Conservation (phyloP, 257 asterid species). For the Salvia miltiorrhiza region DNA sequence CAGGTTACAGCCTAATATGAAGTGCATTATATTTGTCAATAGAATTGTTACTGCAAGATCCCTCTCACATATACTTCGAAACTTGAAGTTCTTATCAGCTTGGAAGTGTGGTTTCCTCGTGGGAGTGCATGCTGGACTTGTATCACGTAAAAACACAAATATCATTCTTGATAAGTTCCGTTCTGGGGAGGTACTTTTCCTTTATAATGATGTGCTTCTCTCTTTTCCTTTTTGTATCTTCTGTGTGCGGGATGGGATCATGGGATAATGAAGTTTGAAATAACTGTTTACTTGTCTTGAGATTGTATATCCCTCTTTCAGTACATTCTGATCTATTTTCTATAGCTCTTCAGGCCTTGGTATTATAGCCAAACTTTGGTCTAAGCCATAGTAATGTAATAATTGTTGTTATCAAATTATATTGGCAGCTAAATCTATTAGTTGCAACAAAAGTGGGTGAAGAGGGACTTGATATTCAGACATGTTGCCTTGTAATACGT, state of each 20-base stretch:
- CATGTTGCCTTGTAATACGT: conserved; percentile 98
- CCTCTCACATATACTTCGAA: conserved; percentile 58
- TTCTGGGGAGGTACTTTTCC: conserved; percentile 74
- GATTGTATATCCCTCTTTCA: conserved; percentile 2
- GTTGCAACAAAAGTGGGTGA: conserved; percentile 99
- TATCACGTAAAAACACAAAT: conserved; percentile 65
- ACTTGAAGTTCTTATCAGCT: conserved; percentile 58
- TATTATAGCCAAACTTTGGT: background rate
- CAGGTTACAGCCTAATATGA: conserved; percentile 87
- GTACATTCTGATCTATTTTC: conserved; percentile 8
- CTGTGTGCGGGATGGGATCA: background rate
- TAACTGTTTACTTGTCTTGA: conserved; percentile 8
- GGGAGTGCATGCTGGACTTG: conserved; percentile 78
- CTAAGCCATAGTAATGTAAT: conserved; percentile 3
- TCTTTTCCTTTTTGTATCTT: conserved; percentile 11
- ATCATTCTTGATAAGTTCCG: conserved; percentile 80
- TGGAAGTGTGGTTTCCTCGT: conserved; percentile 91
- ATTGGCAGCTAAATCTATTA: conserved; percentile 80
- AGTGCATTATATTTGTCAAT: conserved; percentile 93
- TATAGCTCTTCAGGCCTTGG: background rate
- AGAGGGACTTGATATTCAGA: conserved; percentile 99
- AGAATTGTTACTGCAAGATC: conserved; percentile 90
- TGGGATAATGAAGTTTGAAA: background rate
- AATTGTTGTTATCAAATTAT: conserved; percentile 17
- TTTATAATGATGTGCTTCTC: background rate